A percentile compares a stretch with the other conserved stretches of the same genome.
Conservation (phyloP, 2,329 filamentous ascomycete species). For the Grosmannia huntii region DNA sequence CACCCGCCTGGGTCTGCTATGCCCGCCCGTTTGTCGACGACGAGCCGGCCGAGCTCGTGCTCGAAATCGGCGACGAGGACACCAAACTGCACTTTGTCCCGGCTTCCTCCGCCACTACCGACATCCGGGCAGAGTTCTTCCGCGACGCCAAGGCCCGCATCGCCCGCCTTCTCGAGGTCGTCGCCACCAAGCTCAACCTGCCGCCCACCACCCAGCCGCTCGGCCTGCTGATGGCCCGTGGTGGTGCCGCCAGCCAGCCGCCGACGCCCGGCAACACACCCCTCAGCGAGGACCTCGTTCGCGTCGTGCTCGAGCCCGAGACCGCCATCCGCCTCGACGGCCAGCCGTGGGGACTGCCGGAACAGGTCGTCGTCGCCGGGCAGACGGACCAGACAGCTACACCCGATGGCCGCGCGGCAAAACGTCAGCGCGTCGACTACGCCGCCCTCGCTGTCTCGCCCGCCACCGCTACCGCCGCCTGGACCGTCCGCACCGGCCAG, state of each 20-base stretch:
- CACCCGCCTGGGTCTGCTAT: constrained; percentile 55
- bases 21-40: constrained; percentile 78
- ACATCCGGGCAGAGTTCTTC: constrained; percentile 58
- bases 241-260: constrained; percentile 47
- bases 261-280: constrained; percentile 57
- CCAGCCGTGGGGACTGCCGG: constrained; percentile 24
- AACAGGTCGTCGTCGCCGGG: neutral
- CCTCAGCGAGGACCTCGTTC: constrained; percentile 56
- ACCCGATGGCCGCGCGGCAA: neutral
- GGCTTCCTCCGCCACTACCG: constrained; percentile 8
- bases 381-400: constrained; percentile 16
- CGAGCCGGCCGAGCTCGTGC: constrained; percentile 55
- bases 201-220: constrained; percentile 45
- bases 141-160: constrained; percentile 58
- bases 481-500: constrained; percentile 56
- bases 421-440: constrained; percentile 22
- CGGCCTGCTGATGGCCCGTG: constrained; percentile 53
- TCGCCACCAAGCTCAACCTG: constrained; percentile 68
- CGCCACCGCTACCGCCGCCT: constrained; percentile 22
- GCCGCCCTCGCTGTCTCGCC: constrained; percentile 20
- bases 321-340: constrained; percentile 48
- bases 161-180: constrained; percentile 61
- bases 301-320: constrained; percentile 47
- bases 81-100: constrained; percentile 39
- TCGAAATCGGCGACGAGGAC: constrained; percentile 63